Percentiles rank a stretch among this genome's conserved stretches.
Conservation (phyloP, 1,284 basidiomycete genomes). For the Pyrrhoderma lamaoense region DNA sequence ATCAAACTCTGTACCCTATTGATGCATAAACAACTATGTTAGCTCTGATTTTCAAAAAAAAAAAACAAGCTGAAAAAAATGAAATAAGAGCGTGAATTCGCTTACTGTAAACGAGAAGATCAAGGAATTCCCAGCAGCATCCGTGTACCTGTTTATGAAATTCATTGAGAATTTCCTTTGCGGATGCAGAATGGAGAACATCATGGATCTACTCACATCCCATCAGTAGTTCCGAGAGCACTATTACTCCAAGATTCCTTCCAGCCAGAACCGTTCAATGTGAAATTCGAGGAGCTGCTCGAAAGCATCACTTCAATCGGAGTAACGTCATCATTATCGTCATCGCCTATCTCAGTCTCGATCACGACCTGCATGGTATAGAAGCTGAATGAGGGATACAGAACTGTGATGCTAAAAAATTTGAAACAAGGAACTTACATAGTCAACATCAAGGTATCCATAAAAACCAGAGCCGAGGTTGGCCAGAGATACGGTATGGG, state of each 20-base stretch:
- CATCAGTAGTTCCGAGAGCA: neutral
- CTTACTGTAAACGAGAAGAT: slow-evolving; percentile 12
- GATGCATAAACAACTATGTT: too few species aligned
- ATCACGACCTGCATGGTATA: slow-evolving; percentile 15
- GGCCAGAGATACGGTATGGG: slow-evolving; percentile 15
- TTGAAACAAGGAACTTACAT: slow-evolving; percentile 15
- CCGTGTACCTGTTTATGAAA: slow-evolving; percentile 8
- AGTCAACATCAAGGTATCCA: slow-evolving; percentile 22
- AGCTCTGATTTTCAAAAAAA: too few species aligned
- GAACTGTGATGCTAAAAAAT: slow-evolving; percentile 15
- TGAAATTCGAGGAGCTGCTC: neutral
- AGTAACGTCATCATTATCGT: neutral
- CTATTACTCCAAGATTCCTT: neutral
- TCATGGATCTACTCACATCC: slow-evolving; percentile 8
- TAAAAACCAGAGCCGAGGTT: slow-evolving; percentile 9
- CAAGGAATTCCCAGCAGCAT: slow-evolving; percentile 8
- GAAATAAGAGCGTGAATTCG: neutral
- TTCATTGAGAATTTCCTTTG: neutral
- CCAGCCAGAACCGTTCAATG: slow-evolving; percentile 11
- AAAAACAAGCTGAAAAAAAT: too few species aligned
- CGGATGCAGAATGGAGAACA: too few species aligned
- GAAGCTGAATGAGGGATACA: neutral
- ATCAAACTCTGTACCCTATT: too few species aligned
- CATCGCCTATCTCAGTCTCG: slow-evolving; percentile 7
- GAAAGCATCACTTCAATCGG: neutral